A percentile compares a stretch with the other conserved stretches of the same genome.
These are phyloP conservation scores for Moesziomyces globuligerus DNA, from an alignment of 1,284 basidiomycete genomes.

Conservation along the genomic window DNA sequence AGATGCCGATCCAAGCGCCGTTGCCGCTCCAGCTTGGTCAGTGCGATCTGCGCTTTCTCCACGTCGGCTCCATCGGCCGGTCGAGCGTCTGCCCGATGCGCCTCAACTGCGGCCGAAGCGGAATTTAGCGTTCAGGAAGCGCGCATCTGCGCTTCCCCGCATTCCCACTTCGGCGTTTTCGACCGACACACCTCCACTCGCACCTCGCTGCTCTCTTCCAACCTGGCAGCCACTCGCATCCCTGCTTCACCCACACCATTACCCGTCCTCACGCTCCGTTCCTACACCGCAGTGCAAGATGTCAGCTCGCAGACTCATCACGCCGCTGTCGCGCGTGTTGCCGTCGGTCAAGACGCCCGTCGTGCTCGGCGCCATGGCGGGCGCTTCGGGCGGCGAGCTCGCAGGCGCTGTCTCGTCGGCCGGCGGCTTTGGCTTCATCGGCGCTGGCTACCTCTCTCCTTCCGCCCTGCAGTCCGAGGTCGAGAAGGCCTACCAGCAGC, in stretches of 20 bases:
- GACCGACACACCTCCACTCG: slow-evolving; percentile 8
- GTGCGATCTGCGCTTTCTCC: not conserved
- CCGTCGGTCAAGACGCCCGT: slow-evolving; percentile 49
- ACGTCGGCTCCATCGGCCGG: slow-evolving; percentile 4
- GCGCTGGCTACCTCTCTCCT: slow-evolving; percentile 57
- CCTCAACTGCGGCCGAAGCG: slow-evolving; percentile 17
- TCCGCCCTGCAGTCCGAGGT: slow-evolving; percentile 43
- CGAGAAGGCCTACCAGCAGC: slow-evolving; percentile 21
- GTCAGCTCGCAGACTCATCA: slow-evolving; percentile 24
- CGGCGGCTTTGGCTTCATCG: slow-evolving; percentile 65
- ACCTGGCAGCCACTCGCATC: not conserved
- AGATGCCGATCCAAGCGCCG: slow-evolving; percentile 30
- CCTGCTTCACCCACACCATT: not conserved
- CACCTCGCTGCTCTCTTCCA: not conserved
- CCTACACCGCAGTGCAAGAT: slow-evolving; percentile 5
- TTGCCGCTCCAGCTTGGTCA: slow-evolving; percentile 4
- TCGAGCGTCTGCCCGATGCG: not conserved
- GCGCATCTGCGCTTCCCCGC: slow-evolving; percentile 11
- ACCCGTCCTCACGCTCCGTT: not conserved
- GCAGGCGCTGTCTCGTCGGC: slow-evolving; percentile 55
- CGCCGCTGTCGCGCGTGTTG: slow-evolving; percentile 22
- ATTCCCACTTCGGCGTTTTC: slow-evolving; percentile 16
- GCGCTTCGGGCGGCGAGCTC: slow-evolving; percentile 57
- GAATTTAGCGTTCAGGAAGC: slow-evolving; percentile 15
- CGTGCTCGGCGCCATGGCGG: slow-evolving; percentile 61